Base-by-base conservation (phyloP, 495 filamentous ascomycete genomes). In the Entonaema liquescens region DNA sequence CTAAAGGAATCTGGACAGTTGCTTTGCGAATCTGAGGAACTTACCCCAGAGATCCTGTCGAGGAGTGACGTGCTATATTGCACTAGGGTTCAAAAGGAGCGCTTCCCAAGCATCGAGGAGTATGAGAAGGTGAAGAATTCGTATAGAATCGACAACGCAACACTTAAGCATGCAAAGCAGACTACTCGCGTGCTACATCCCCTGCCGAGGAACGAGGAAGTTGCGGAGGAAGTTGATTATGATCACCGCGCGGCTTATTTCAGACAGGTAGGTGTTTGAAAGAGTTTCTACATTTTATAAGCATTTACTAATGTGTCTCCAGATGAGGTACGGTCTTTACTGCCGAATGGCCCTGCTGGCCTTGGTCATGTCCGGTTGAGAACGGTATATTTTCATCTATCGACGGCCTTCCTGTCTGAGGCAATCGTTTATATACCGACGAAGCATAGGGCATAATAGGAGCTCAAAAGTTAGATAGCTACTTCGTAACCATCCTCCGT, bases 261-360 rank as follows among this genome's bases (percentile, higher is more conserved):
- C 81, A 89, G 95, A 92, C 95, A 99, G 91, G 95, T 97, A 83
- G 84, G 91, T 87, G 26, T 11, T 54, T 31, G 52, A 60, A 68
- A 54, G 25, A 3, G 49, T 1, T 42, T 29, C 67, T 19, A 13
- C 13, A 19, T 53, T 19, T 26, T 33, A 64, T 5, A 36, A 44
- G 65, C 63, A 68, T 78, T 82, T 78, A 83, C 83, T 84, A 77
- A 84, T 74, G 38, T n/a, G 36, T 56, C 72, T 61, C 12, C 76
- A 99, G 96, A 99, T 99, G 95, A 88, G 90, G 80, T 98, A 98
- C 82, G 95, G 95, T 65, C 89, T 99, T 60, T 98, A 97, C 85
- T 95, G 92, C 80, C 91, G 95, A 68, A 99, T 99, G 70, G 95
- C 95, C 58, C 83, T 99, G 82, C 84, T 99, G 76, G 95, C 95